Evolutionary conservation across 768 basidiomycete species (phyloP), one percentile per base, ranked within the genome.

Genomic region (Termitomyces sp.): DNA sequence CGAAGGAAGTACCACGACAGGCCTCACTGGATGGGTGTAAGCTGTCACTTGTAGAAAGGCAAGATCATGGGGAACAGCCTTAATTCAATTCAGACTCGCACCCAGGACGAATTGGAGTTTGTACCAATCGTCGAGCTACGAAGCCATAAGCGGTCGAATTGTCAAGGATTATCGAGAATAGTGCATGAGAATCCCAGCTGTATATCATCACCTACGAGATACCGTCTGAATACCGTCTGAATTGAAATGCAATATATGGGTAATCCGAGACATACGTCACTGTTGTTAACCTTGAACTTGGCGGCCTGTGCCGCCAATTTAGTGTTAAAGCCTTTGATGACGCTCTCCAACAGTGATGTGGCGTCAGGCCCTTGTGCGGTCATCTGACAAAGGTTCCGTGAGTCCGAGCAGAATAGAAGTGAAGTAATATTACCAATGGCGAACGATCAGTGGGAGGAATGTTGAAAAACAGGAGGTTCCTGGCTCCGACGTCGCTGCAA

Each of bases 21-120:
- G 36, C 68, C 77, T 67, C 68, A 82, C 83, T 77, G 48, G 75
- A 75, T 15, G 83, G 80, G 58, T 84, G 84, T 63, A 78, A 81
- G 65, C 79, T 74, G 60, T 84, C 81, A n/a, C 83, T n/a, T 83
- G 57, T 6, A 46, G 20, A 20, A 53, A 33, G 34, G 6, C 12
- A 48, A 37, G 47, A 6, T 51, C 20, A 58, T 16, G 15, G 27
- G 33, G 55, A 46, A 22, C 12, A 9, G 18, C 54, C 31, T 51
- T 11, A 11, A 22, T 13, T 3, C 27, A 16, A 41, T 0, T 12
- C 8, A n/a, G 31, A 68, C 79, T 58, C 61, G 82, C 81, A 78
- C 78, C 83, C 83, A 85, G 76, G 84, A 85, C 49, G 76, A 69
- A 20, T 74, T 74, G 13, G 75, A 42, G 34, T 68, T 71, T 31